Evolutionary conservation across 768 basidiomycete genomes (phyloP).

Genomic region (Pulveroboletus sp.): DNA sequence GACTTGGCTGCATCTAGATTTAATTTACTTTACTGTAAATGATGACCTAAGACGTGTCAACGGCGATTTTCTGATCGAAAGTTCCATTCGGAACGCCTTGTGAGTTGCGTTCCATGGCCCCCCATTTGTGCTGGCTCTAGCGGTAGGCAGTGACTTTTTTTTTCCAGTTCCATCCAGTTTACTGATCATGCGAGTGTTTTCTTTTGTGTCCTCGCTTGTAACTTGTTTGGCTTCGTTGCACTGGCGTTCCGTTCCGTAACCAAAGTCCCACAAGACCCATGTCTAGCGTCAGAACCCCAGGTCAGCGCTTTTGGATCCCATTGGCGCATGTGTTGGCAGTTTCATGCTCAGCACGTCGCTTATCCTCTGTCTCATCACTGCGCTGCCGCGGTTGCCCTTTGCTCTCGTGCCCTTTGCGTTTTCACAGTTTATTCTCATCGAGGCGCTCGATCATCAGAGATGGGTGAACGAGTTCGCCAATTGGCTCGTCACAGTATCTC

Average conservation of each 20-base stretch:
- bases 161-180: slow-evolving; percentile 59
- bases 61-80: too few species aligned
- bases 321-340: slow-evolving; percentile 71
- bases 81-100: too few species aligned
- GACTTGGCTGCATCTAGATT: too few species aligned
- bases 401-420: slow-evolving; percentile 88
- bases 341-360: slow-evolving; percentile 63
- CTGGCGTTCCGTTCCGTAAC: too few species aligned
- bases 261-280: too few species aligned
- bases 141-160: too few species aligned
- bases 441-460: slow-evolving; percentile 72
- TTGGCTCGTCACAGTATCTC: slow-evolving; percentile 53
- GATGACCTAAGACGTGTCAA: too few species aligned
- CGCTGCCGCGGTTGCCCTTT: slow-evolving; percentile 56
- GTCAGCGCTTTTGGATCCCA: slow-evolving; percentile 64
- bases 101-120: too few species aligned
- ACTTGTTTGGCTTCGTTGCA: too few species aligned
- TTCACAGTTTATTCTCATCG: slow-evolving; percentile 91
- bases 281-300: slow-evolving; percentile 51
- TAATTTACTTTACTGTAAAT: too few species aligned
- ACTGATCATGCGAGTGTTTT: slow-evolving; percentile 23
- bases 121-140: too few species aligned
- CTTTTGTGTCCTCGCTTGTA: too few species aligned
- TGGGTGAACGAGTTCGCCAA: slow-evolving; percentile 82
- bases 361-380: slow-evolving; percentile 58